These are phyloP conservation scores for Candida patagonica DNA, from an alignment of 805 yeast genomes.

Conservation along the genomic window DNA sequence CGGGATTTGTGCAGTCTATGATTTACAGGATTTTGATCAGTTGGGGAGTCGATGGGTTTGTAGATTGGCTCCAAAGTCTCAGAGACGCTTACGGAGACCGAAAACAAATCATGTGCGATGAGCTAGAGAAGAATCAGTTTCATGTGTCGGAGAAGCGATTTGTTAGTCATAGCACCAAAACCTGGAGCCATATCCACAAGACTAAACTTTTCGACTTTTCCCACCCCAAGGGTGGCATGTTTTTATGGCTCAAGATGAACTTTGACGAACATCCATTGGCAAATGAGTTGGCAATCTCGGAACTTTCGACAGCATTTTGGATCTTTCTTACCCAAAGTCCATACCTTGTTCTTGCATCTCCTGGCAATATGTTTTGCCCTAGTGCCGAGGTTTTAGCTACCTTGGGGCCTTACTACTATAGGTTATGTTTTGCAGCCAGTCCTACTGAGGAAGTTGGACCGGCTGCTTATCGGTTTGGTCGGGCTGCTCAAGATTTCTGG, in stretches of 20 bases:
- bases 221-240: constrained; percentile 43
- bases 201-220: constrained; percentile 7
- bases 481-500: constrained; percentile 13
- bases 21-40: constrained; percentile 59
- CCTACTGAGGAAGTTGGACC: constrained; percentile 8
- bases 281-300: constrained; percentile 4
- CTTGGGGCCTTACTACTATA: constrained; percentile 6
- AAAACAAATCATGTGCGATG: constrained; percentile 75
- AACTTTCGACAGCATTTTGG: constrained; percentile 13
- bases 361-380: constrained; percentile 14
- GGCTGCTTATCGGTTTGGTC: constrained; percentile 9
- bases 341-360: constrained; percentile 9
- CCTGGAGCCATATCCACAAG: constrained; percentile 6
- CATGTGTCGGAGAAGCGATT: constrained; percentile 8
- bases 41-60: constrained; percentile 83
- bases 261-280: constrained; percentile 37
- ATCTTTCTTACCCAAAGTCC: constrained; percentile 10
- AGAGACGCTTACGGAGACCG: constrained; percentile 68
- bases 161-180: not conserved
- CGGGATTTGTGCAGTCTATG: constrained; percentile 71
- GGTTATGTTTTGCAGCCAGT: constrained; percentile 18
- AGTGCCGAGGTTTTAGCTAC: constrained; percentile 4
- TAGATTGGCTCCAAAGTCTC: constrained; percentile 77
- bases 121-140: constrained; percentile 32
- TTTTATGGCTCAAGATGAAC: constrained; percentile 43